Percentiles rank a stretch among this genome's conserved stretches.
Evolutionary conservation across 208 protist species (phyloP).

Genomic region (Herpetomonas muscarum): DNA sequence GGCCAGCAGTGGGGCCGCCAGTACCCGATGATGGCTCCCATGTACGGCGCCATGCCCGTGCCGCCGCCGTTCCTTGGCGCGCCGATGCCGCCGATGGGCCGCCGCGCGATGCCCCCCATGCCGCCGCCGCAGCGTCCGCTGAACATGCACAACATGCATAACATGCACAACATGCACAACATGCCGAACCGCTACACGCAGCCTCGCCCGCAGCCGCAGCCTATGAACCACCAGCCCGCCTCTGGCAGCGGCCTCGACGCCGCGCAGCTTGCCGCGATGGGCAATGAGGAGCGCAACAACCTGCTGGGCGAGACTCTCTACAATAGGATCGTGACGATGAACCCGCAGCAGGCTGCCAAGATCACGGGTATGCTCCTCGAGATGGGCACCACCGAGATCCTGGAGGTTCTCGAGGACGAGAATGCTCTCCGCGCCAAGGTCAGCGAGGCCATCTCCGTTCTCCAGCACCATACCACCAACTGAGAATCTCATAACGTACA

Average conservation of each 20-base stretch:
- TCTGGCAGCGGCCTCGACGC: conserved; percentile 20
- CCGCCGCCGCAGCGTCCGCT: conserved; percentile 18
- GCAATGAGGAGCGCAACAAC: conserved; percentile 69
- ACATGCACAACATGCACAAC: too few species aligned
- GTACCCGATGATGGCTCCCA: conserved; percentile 21
- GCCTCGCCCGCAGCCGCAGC: conserved; percentile 8
- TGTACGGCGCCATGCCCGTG: conserved; percentile 15
- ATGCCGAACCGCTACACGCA: conserved; percentile 28
- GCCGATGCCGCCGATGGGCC: conserved; percentile 34
- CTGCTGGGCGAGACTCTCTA: conserved; percentile 69
- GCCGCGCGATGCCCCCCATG: conserved; percentile 22
- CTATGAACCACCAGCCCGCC: conserved; percentile 3
- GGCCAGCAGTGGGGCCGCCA: conserved; percentile 26
- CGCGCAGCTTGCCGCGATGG: conserved; percentile 44
- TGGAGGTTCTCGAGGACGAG: conserved; percentile 43
- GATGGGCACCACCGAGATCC: conserved; percentile 69
- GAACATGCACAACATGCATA: too few species aligned
- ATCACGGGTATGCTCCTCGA: conserved; percentile 81
- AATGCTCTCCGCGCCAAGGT: conserved; percentile 51
- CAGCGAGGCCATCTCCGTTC: conserved; percentile 54
- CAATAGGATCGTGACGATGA: conserved; percentile 35
- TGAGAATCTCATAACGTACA: too few species aligned
- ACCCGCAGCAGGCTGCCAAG: conserved; percentile 52
- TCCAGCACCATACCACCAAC: conserved; percentile 37
- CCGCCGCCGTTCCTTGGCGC: conserved; percentile 26